A percentile compares a stretch with the other conserved stretches of the same genome.
These are phyloP conservation scores for Rhizodiscina lignyota DNA, from an alignment of 495 filamentous ascomycete genomes.

Conservation along the genomic window DNA sequence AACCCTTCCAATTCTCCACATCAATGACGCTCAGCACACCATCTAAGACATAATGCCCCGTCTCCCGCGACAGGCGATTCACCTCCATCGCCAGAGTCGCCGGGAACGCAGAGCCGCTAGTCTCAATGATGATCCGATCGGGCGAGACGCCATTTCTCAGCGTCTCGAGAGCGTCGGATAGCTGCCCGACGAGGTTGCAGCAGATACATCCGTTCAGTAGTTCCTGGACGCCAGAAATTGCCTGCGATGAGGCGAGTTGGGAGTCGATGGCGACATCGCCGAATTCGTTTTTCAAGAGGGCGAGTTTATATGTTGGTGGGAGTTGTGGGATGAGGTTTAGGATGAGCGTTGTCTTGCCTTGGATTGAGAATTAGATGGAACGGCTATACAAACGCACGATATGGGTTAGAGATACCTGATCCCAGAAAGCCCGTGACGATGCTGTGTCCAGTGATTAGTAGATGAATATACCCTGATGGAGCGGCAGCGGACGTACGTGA, in stretches of 20 bases:
- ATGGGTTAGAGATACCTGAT: constrained; percentile 22
- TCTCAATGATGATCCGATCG: constrained; percentile 88
- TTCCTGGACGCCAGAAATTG: constrained; percentile 81
- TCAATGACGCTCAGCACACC: constrained; percentile 88
- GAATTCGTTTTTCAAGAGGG: constrained; percentile 97
- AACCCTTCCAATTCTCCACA: constrained; percentile 93
- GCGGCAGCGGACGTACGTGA: no score
- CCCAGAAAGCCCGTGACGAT: constrained; percentile 92
- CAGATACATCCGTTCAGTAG: constrained; percentile 95
- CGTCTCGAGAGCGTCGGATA: constrained; percentile 60
- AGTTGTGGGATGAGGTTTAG: constrained; percentile 82
- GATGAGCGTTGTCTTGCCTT: constrained; percentile 82
- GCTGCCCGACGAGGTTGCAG: constrained; percentile 90
- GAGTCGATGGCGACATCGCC: constrained; percentile 88
- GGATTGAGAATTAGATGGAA: no score
- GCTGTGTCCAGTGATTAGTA: no score
- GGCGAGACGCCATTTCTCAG: constrained; percentile 43
- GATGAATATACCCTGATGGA: no score
- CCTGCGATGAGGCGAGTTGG: constrained; percentile 61
- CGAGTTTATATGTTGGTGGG: constrained; percentile 58
- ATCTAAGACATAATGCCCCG: constrained; percentile 55
- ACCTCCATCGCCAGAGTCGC: constrained; percentile 34
- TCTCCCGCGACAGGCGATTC: constrained; percentile 55
- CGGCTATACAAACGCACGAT: constrained; percentile 1
- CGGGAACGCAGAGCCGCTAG: constrained; percentile 52